phyloP scores from a whole-genome alignment of 306 rosid species.

The Lagenaria siceraria region DNA sequence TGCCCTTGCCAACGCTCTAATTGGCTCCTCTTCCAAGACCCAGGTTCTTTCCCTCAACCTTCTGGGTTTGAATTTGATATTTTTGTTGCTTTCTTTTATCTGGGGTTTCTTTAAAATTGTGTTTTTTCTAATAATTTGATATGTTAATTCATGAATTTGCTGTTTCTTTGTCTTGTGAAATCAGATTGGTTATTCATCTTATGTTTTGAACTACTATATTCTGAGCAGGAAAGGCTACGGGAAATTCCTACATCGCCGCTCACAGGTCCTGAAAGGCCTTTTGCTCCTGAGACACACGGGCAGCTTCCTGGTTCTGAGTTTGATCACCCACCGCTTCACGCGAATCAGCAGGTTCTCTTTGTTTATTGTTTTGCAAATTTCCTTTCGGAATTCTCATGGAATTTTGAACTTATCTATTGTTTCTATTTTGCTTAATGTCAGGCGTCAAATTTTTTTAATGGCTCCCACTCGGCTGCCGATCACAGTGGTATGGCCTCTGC shows the following conservation, averaged over 20 bases:
- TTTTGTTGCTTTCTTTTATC: neutral
- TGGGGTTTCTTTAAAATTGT: neutral
- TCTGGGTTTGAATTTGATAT: neutral
- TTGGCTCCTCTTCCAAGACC: constrained; percentile 71
- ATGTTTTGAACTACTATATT: neutral
- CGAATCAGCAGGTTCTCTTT: constrained; percentile 45
- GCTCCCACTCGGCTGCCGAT: constrained; percentile 51
- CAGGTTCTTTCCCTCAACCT: constrained; percentile 23
- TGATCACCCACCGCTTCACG: constrained; percentile 49
- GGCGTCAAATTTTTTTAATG: constrained; percentile 64
- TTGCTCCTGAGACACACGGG: constrained; percentile 19
- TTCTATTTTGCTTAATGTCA: constrained; percentile 7
- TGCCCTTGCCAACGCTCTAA: constrained; percentile 68
- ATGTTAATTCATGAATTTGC: neutral
- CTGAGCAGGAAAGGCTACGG: constrained; percentile 55
- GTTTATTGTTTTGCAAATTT: neutral
- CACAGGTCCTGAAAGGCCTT: constrained; percentile 31
- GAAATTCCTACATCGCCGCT: constrained; percentile 68
- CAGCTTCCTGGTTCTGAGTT: constrained; percentile 69
- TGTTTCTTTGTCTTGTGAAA: neutral
- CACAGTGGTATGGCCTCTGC: constrained; percentile 49
- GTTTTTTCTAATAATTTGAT: neutral
- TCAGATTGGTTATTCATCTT: neutral
- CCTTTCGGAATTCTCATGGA: neutral
- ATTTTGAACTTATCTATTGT: neutral